Evolutionary conservation across 2,329 filamentous ascomycete genomes (phyloP).

Genomic region (Nothophoma quercina): DNA sequence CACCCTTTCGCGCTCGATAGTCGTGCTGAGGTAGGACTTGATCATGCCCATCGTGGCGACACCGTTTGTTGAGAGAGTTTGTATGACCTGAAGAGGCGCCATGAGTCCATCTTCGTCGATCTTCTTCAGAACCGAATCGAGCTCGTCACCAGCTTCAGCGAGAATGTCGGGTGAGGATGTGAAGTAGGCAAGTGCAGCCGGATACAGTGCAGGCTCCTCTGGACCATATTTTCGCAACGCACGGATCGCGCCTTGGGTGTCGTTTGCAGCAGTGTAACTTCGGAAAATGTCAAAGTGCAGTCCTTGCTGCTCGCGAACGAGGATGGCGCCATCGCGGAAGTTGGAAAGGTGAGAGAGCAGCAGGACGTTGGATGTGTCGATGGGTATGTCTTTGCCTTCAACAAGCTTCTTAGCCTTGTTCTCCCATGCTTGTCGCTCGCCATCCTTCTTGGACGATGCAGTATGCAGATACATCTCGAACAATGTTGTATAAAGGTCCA

Average conservation of each 20-base stretch:
- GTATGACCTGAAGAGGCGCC: constrained; percentile 95
- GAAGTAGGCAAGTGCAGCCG: constrained; percentile 91
- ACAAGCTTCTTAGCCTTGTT: constrained; percentile 89
- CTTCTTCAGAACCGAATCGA: constrained; percentile 79
- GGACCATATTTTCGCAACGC: constrained; percentile 91
- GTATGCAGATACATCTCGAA: constrained; percentile 99
- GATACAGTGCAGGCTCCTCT: constrained; percentile 89
- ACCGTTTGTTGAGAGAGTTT: constrained; percentile 79
- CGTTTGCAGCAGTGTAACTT: constrained; percentile 90
- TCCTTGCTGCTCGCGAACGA: constrained; percentile 93
- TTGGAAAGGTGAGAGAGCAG: constrained; percentile 90
- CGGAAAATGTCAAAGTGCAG: constrained; percentile 95
- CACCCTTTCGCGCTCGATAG: constrained; percentile 85
- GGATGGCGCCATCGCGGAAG: constrained; percentile 87
- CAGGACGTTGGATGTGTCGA: constrained; percentile 94
- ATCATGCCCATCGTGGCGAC: constrained; percentile 98
- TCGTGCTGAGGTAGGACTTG: constrained; percentile 87
- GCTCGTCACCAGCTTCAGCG: constrained; percentile 84
- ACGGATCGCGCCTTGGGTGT: constrained; percentile 88
- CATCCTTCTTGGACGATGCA: constrained; percentile 75
- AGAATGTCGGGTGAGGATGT: constrained; percentile 83
- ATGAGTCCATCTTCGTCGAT: constrained; percentile 92
- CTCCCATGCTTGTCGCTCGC: constrained; percentile 82
- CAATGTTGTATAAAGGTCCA: constrained; percentile 90
- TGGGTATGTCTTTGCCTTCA: constrained; percentile 77